phyloP scores from a whole-genome alignment of 805 yeast genomes.

The Helenozyma baotianmanensis region DNA sequence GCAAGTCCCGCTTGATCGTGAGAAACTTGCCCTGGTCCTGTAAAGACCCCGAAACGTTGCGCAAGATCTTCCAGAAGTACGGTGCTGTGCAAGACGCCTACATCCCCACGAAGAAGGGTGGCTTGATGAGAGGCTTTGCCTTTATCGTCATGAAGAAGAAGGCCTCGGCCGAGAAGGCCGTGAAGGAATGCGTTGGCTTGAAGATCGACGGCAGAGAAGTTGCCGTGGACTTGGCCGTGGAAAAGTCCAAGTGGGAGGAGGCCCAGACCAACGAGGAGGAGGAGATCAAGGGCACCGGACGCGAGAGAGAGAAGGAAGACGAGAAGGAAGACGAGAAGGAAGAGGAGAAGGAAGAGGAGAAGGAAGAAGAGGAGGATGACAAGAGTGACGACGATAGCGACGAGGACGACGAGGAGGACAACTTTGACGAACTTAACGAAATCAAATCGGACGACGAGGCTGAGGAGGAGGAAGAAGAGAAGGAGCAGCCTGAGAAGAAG shows the following conservation, averaged over 20 bases:
- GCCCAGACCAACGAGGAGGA: constrained; percentile 35
- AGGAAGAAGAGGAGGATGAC: constrained; percentile 31
- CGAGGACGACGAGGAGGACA: constrained; percentile 31
- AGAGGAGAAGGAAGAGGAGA: constrained; percentile 36
- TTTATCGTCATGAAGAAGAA: constrained; percentile 86
- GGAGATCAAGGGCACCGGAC: constrained; percentile 3
- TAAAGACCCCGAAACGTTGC: constrained; percentile 67
- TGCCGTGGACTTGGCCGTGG: constrained; percentile 90
- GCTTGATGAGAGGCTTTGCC: constrained; percentile 91
- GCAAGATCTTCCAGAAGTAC: constrained; percentile 63
- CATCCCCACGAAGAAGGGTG: constrained; percentile 84
- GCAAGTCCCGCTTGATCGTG: constrained; percentile 81
- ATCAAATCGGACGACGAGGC: constrained; percentile 28
- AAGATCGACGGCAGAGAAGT: constrained; percentile 87
- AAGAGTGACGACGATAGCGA: constrained; percentile 29
- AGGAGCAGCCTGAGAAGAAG: constrained; percentile 29
- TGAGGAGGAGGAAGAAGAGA: constrained; percentile 22
- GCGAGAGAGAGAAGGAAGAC: constrained; percentile 35
- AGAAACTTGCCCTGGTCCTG: constrained; percentile 97
- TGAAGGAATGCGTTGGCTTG: constrained; percentile 67
- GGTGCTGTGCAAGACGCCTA: constrained; percentile 87
- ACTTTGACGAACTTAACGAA: constrained; percentile 16
- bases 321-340: constrained; percentile 36
- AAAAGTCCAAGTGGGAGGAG: constrained; percentile 77
- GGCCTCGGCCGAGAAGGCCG: constrained; percentile 73